Conservation (phyloP, 2,329 filamentous ascomycete genomes). For the Alternaria postmessia region DNA sequence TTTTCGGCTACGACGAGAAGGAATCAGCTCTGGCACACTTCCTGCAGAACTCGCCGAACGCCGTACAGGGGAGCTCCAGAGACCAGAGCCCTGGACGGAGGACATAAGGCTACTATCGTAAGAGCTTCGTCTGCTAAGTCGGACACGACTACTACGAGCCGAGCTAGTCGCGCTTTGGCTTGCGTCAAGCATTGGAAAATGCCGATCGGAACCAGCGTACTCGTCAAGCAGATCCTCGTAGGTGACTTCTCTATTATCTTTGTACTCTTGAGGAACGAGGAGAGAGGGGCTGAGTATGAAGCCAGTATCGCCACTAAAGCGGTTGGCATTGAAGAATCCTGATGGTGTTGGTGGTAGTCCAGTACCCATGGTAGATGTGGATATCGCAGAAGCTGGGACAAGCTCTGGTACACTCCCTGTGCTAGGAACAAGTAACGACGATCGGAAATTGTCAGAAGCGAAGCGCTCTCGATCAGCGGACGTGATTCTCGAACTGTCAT, state of each 20-base stretch:
- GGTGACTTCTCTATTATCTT: constrained; percentile 45
- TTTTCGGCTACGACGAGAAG: constrained; percentile 43
- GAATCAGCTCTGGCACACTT: constrained; percentile 50
- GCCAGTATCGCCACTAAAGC: constrained; percentile 33
- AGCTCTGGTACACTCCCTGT: constrained; percentile 44
- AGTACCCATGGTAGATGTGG: constrained; percentile 41
- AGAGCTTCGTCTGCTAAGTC: constrained; percentile 65
- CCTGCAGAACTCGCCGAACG: constrained; percentile 50
- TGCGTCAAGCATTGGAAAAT: constrained; percentile 56
- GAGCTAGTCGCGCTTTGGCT: constrained; percentile 51
- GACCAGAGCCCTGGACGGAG: constrained; percentile 39
- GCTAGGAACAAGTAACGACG: constrained; percentile 41
- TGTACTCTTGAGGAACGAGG: constrained; percentile 46
- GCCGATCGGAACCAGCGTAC: constrained; percentile 57
- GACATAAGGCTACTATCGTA: constrained; percentile 65
- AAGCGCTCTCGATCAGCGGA: constrained; percentile 20
- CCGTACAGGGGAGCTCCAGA: constrained; percentile 46
- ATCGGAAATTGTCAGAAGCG: constrained; percentile 31
- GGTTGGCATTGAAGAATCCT: constrained; percentile 28
- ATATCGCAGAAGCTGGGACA: constrained; percentile 45
- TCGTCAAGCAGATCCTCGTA: constrained; percentile 51
- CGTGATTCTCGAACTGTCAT: constrained; percentile 9
- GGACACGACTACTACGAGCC: constrained; percentile 59
- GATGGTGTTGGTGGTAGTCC: constrained; percentile 43
- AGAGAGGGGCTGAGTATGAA: constrained; percentile 52